Conservation (phyloP, 2,329 filamentous ascomycete genomes). For the Acrocalymma vagum region DNA sequence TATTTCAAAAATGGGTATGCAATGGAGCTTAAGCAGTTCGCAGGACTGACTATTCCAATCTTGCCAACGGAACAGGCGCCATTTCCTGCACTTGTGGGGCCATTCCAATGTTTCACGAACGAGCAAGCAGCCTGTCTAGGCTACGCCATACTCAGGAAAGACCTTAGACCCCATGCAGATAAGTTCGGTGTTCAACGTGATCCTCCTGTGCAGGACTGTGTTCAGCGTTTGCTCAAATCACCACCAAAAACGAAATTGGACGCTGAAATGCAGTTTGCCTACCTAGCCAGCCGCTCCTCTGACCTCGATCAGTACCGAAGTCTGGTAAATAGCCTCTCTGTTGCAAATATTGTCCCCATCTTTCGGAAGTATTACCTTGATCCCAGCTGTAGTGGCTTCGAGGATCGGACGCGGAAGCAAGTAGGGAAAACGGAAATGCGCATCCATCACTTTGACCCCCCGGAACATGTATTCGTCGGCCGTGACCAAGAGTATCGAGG, state of each 20-base stretch:
- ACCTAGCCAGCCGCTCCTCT: constrained; percentile 79
- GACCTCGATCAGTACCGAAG: constrained; percentile 67
- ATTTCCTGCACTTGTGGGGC: constrained; percentile 71
- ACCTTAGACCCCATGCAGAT: constrained; percentile 80
- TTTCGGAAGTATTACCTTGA: constrained; percentile 45
- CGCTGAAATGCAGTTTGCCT: constrained; percentile 79
- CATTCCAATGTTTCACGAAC: constrained; percentile 84
- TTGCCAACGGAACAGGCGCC: constrained; percentile 75
- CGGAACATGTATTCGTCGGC: constrained; percentile 83
- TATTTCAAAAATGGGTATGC: constrained; percentile 81
- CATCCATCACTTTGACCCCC: constrained; percentile 66
- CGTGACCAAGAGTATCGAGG: constrained; percentile 77
- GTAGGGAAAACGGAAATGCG: constrained; percentile 47
- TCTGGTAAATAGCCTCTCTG: constrained; percentile 33
- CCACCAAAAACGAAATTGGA: constrained; percentile 74
- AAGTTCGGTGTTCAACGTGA: constrained; percentile 89
- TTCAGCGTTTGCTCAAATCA: constrained; percentile 73
- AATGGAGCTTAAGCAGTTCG: constrained; percentile 63
- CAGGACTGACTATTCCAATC: constrained; percentile 54
- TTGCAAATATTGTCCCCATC: constrained; percentile 48
- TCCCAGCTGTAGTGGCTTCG: constrained; percentile 37
- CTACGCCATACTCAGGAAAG: constrained; percentile 78
- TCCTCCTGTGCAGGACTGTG: constrained; percentile 79
- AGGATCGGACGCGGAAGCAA: constrained; percentile 40
- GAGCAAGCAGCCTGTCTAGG: constrained; percentile 78